Percentiles rank a stretch among this genome's conserved stretches.
phyloP scores from a whole-genome alignment of 495 filamentous ascomycete species.

The Neurospora africana region DNA sequence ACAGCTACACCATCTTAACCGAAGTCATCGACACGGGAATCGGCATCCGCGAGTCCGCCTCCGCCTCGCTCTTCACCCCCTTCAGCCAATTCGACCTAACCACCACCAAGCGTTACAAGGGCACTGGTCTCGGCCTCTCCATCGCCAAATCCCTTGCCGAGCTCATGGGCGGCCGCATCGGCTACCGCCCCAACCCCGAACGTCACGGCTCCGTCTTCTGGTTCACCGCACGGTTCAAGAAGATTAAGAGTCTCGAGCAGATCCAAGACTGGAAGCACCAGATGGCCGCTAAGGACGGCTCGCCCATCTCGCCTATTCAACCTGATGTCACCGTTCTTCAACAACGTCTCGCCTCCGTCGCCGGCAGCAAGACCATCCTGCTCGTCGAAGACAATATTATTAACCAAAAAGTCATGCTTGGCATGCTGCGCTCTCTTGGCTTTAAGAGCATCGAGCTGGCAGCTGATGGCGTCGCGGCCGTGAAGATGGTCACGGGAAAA shows the following conservation, averaged over 20 bases:
- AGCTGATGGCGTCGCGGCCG: conserved; percentile 47
- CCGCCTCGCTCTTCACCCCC: conserved; percentile 63
- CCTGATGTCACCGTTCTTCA: conserved; percentile 12
- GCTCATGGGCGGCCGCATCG: conserved; percentile 61
- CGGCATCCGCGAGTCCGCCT: conserved; percentile 52
- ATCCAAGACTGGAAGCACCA: conserved; percentile 18
- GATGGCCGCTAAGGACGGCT: background rate
- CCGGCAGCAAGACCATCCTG: conserved; percentile 37
- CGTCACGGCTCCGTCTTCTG: conserved; percentile 49
- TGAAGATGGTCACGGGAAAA: conserved; percentile 39
- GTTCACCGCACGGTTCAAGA: conserved; percentile 44
- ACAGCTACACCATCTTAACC: conserved; percentile 36
- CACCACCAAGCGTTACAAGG: conserved; percentile 66
- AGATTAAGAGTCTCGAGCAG: conserved; percentile 26
- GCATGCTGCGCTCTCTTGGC: conserved; percentile 43
- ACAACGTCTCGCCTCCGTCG: conserved; percentile 9
- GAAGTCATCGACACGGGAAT: conserved; percentile 71
- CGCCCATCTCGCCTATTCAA: conserved; percentile 1
- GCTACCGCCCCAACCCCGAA: conserved; percentile 42
- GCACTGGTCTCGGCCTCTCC: conserved; percentile 67
- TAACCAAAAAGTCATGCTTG: conserved; percentile 54
- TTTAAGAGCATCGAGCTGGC: conserved; percentile 45
- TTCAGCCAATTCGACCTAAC: conserved; percentile 72
- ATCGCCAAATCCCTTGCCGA: conserved; percentile 66
- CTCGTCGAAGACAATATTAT: conserved; percentile 52